Percentiles rank a stretch among this genome's conserved stretches.
These are phyloP conservation scores for Gamsiella multidivaricata DNA, from an alignment of 192 early-diverging fungal genomes.

Conservation along the genomic window DNA sequence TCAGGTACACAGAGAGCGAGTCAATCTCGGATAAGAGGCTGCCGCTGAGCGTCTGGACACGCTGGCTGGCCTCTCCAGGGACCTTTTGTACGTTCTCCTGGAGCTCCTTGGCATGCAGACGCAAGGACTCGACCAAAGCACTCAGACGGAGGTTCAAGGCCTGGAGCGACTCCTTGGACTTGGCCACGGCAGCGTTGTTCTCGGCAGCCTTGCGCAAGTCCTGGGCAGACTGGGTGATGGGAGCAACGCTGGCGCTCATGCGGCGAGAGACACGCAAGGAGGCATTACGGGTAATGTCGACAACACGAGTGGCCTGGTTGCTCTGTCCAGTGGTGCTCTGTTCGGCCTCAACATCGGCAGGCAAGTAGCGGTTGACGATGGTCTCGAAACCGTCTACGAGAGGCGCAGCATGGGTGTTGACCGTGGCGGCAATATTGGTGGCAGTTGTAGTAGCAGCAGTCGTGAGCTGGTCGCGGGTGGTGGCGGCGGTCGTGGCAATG, in stretches of 20 bases:
- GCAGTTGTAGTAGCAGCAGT: slow-evolving; percentile 40
- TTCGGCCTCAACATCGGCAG: slow-evolving; percentile 34
- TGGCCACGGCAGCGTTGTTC: slow-evolving; percentile 41
- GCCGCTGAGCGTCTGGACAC: slow-evolving; percentile 33
- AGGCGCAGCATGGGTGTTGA: slow-evolving; percentile 58
- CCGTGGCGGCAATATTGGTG: slow-evolving; percentile 64
- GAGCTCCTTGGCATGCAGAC: slow-evolving; percentile 48
- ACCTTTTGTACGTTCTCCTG: slow-evolving; percentile 50
- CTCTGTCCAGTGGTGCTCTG: slow-evolving; percentile 27
- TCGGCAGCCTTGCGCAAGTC: slow-evolving; percentile 46
- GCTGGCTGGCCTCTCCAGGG: slow-evolving; percentile 38
- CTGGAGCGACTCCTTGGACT: slow-evolving; percentile 51
- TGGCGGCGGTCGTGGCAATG: slow-evolving; percentile 20
- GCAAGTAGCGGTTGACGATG: slow-evolving; percentile 50
- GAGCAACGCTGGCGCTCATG: slow-evolving; percentile 36
- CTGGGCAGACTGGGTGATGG: slow-evolving; percentile 37
- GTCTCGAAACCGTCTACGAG: slow-evolving; percentile 47
- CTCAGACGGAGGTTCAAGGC: slow-evolving; percentile 40
- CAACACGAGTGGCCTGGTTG: slow-evolving; percentile 53
- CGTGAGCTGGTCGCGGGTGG: slow-evolving; percentile 25
- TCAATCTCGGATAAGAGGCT: slow-evolving; percentile 54
- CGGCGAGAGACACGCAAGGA: slow-evolving; percentile 51
- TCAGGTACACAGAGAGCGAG: slow-evolving; percentile 56
- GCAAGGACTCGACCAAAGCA: slow-evolving; percentile 35
- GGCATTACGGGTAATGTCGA: slow-evolving; percentile 44